Conservation (phyloP, 1,284 basidiomycete genomes). For the Xerocomus nothofagi region DNA sequence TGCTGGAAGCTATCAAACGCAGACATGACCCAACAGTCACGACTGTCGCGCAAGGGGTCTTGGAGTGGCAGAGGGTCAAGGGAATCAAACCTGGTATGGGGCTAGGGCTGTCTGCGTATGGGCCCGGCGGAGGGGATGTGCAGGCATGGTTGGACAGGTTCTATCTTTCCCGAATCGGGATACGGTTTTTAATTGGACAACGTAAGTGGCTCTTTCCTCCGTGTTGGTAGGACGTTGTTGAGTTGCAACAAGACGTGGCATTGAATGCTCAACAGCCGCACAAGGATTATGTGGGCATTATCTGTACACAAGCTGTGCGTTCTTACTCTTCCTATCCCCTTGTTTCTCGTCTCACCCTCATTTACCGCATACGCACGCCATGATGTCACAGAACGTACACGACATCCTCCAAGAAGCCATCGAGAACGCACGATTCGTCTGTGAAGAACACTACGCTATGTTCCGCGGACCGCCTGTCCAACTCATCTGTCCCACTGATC, state of each 20-base stretch:
- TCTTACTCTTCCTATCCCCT: slow-evolving; percentile 1
- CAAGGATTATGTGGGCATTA: slow-evolving; percentile 95
- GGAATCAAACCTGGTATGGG: slow-evolving; percentile 33
- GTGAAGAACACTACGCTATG: slow-evolving; percentile 96
- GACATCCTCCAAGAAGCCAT: slow-evolving; percentile 98
- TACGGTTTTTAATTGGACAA: slow-evolving; percentile 93
- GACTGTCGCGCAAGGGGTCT: slow-evolving; percentile 89
- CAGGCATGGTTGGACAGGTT: slow-evolving; percentile 97
- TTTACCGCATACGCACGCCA: neutral
- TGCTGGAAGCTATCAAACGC: slow-evolving; percentile 88
- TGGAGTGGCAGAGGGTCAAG: slow-evolving; percentile 70
- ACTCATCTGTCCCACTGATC: slow-evolving; percentile 87
- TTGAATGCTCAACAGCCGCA: slow-evolving; percentile 89
- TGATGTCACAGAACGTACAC: slow-evolving; percentile 72
- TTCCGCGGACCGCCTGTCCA: slow-evolving; percentile 97
- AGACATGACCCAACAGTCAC: slow-evolving; percentile 98
- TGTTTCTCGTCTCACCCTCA: slow-evolving; percentile 6
- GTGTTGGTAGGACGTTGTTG: neutral
- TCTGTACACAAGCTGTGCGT: slow-evolving; percentile 89
- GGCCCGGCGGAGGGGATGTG: slow-evolving; percentile 81
- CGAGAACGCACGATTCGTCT: slow-evolving; percentile 97
- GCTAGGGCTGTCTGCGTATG: slow-evolving; percentile 43
- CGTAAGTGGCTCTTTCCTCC: slow-evolving; percentile 49
- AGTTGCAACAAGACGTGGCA: slow-evolving; percentile 69
- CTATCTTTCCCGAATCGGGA: slow-evolving; percentile 96